phyloP scores from a whole-genome alignment of 257 asterid genomes.

The Solanum gracilifrons region DNA sequence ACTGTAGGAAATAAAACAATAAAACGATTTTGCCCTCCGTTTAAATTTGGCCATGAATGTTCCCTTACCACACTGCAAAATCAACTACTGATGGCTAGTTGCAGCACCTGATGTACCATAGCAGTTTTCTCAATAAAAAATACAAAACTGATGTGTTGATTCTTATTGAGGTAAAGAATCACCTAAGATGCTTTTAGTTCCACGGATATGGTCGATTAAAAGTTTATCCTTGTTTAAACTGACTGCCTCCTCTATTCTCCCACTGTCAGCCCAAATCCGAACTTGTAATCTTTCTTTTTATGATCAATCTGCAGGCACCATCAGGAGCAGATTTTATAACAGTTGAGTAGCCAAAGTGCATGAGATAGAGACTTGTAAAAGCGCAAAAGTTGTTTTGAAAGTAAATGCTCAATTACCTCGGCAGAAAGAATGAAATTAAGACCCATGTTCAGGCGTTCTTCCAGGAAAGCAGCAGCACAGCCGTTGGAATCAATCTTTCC shows the following conservation, averaged over 20 bases:
- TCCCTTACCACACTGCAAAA: background rate
- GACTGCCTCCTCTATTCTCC: background rate
- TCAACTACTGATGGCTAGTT: background rate
- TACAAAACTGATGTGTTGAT: background rate
- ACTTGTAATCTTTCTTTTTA: conserved; percentile 13
- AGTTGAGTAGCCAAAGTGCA: background rate
- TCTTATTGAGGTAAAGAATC: background rate
- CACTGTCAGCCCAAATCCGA: conserved; percentile 6
- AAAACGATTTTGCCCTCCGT: background rate
- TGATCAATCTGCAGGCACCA: conserved; percentile 7
- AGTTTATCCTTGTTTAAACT: background rate
- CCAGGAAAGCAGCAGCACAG: conserved; percentile 11
- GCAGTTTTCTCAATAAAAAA: background rate
- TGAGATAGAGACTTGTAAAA: background rate
- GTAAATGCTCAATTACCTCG: background rate
- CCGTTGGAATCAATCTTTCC: conserved; percentile 14
- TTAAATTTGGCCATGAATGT: background rate
- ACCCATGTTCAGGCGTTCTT: conserved; percentile 12
- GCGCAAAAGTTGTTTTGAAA: background rate
- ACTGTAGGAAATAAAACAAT: background rate
- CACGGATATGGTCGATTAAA: background rate
- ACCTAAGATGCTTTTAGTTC: background rate
- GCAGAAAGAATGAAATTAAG: conserved; percentile 12
- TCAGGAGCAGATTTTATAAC: background rate
- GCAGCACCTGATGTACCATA: background rate